Evolutionary conservation across 2,329 filamentous ascomycete species (phyloP).

Genomic region (Scedosporium dehoogii): DNA sequence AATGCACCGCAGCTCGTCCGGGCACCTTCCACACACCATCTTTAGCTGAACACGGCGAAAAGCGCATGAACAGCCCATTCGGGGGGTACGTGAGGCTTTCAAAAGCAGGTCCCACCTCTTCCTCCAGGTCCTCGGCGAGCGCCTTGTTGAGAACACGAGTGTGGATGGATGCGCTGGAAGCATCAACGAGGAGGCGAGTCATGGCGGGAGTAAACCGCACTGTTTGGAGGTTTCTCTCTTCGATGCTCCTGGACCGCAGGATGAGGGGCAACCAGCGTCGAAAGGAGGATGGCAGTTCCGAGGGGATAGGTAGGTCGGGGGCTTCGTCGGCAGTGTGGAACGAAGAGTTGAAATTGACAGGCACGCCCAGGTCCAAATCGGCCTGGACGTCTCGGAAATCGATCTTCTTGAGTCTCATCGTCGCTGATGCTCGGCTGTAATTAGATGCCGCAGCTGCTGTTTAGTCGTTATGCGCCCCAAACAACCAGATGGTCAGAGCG

Average conservation of each 20-base stretch:
- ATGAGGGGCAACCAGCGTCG: slow-evolving; percentile 31
- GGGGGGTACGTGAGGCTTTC: slow-evolving; percentile 17
- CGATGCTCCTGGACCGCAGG: slow-evolving; percentile 20
- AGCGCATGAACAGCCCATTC: slow-evolving; percentile 29
- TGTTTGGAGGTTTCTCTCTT: slow-evolving; percentile 16
- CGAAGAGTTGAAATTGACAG: slow-evolving; percentile 23
- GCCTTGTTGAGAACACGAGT: slow-evolving; percentile 18
- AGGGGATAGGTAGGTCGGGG: slow-evolving; percentile 17
- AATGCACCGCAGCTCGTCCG: slow-evolving; percentile 18
- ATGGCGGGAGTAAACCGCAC: slow-evolving; percentile 19
- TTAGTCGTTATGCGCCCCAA: too few species aligned
- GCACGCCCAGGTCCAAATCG: slow-evolving; percentile 8
- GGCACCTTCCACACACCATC: slow-evolving; percentile 21
- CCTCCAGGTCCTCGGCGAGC: slow-evolving; percentile 22
- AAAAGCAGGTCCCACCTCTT: slow-evolving; percentile 18
- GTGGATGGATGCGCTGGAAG: slow-evolving; percentile 22
- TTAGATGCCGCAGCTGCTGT: too few species aligned
- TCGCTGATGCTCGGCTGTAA: neutral
- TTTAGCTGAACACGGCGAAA: slow-evolving; percentile 32
- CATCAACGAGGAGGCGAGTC: slow-evolving; percentile 18
- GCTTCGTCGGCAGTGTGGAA: slow-evolving; percentile 23
- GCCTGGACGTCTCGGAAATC: slow-evolving; percentile 9
- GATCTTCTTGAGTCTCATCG: slow-evolving; percentile 10
- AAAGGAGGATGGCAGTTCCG: slow-evolving; percentile 26
- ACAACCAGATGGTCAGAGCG: too few species aligned